Percentiles rank a stretch among this genome's conserved stretches.
Evolutionary conservation across 1,139 yeast species (phyloP).

Genomic region (Neolecta irregularis): DNA sequence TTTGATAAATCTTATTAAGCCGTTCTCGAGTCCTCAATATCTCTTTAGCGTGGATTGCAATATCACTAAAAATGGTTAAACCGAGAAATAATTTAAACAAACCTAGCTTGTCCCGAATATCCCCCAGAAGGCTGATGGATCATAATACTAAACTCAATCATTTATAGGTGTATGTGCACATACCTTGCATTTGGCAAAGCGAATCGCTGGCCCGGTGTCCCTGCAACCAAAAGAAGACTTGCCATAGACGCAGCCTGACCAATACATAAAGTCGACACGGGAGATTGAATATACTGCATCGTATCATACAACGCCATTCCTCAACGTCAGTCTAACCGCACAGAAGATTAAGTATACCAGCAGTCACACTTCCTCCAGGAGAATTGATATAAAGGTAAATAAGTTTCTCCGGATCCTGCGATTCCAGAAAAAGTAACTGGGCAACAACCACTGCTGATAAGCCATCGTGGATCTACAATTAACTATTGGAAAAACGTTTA

Average conservation of each 20-base stretch:
- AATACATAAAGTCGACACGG: conserved; percentile 25
- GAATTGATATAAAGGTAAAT: conserved; percentile 25
- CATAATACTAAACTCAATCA: no score
- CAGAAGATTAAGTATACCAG: conserved; percentile 10
- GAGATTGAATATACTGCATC: conserved; percentile 24
- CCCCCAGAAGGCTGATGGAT: conserved; percentile 26
- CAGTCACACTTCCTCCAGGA: conserved; percentile 25
- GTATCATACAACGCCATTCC: conserved; percentile 26
- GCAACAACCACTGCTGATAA: conserved; percentile 24
- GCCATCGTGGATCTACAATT: conserved; percentile 19
- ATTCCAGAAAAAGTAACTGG: conserved; percentile 23
- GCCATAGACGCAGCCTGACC: conserved; percentile 27
- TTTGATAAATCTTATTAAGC: conserved; percentile 20
- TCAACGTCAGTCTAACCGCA: not conserved
- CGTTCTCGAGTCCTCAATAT: conserved; percentile 22
- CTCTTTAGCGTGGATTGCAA: conserved; percentile 25
- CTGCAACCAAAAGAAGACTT: conserved; percentile 22
- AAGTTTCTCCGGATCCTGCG: conserved; percentile 21
- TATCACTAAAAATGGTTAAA: conserved; percentile 16
- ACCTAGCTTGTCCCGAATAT: conserved; percentile 22
- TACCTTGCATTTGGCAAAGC: conserved; percentile 24
- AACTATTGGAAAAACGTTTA: not conserved
- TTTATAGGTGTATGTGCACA: no score
- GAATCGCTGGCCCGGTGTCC: conserved; percentile 21
- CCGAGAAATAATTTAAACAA: not conserved